A percentile compares a stretch with the other conserved stretches of the same genome.
phyloP scores from a whole-genome alignment of 345 rosid genomes.

The Ricinus communis region DNA sequence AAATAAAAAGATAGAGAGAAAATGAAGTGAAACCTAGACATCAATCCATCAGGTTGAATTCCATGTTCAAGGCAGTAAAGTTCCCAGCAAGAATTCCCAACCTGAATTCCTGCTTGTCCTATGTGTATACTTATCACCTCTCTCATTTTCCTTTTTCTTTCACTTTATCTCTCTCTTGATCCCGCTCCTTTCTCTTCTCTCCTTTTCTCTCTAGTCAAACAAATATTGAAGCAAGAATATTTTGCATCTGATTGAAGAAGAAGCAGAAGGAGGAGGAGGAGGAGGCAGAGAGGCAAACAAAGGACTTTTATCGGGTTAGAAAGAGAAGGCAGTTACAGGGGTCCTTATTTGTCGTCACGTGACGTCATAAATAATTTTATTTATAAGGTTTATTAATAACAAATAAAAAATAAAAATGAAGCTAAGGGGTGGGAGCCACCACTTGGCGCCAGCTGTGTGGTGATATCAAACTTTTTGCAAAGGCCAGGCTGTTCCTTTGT shows the following conservation, averaged over 20 bases:
- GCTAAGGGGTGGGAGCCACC: conserved; percentile 25
- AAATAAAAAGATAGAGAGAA: not conserved
- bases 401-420: not conserved
- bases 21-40: conserved; percentile 48
- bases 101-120: conserved; percentile 79
- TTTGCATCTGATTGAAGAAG: not conserved
- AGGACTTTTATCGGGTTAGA: not conserved
- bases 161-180: too few species aligned
- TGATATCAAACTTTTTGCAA: not conserved
- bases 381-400: too few species aligned
- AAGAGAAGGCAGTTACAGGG: too few species aligned
- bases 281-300: not conserved
- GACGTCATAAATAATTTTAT: too few species aligned
- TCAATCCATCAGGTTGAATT: conserved; percentile 61
- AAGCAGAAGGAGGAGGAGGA: not conserved
- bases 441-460: conserved; percentile 26
- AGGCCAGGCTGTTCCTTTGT: conserved; percentile 15
- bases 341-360: too few species aligned
- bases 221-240: too few species aligned
- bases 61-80: conserved; percentile 82
- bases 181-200: conserved; percentile 1
- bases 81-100: conserved; percentile 78
- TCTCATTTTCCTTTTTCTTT: conserved; percentile 46
- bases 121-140: conserved; percentile 67
- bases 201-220: conserved; percentile 1